phyloP scores from a whole-genome alignment of 441 rosid genomes.

The Gossypium aridum region DNA sequence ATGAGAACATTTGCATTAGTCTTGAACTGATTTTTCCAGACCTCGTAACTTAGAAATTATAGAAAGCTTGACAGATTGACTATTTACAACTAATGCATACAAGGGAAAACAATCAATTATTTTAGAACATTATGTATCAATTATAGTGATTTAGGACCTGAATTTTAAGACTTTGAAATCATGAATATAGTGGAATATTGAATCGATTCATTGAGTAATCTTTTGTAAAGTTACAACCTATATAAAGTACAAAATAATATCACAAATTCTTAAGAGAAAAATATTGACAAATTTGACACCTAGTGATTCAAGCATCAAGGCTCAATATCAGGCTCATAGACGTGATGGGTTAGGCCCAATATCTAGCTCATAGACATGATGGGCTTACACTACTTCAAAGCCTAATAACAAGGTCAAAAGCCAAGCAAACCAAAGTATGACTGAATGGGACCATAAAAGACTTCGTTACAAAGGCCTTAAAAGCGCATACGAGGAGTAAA shows the following conservation, averaged over 20 bases:
- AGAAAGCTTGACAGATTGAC: not conserved
- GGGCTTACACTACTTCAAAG: not conserved
- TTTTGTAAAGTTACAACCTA: not conserved
- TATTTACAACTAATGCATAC: not conserved
- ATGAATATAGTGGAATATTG: not conserved
- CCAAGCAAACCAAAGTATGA: not conserved
- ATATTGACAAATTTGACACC: not conserved
- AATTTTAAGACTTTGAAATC: not conserved
- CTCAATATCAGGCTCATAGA: not conserved
- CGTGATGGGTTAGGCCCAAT: not conserved
- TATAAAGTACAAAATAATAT: no score
- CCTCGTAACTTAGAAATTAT: not conserved
- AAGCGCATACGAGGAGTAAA: not conserved
- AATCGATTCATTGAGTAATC: not conserved
- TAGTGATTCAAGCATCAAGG: not conserved
- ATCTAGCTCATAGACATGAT: not conserved
- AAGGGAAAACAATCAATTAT: not conserved
- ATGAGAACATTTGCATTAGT: not conserved
- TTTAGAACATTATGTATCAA: not conserved
- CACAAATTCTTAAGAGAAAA: not conserved
- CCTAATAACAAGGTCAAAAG: not conserved
- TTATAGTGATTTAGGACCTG: not conserved
- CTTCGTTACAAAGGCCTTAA: not conserved
- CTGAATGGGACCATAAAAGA: not conserved
- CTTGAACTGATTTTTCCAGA: not conserved